Percentiles rank a stretch among this genome's conserved stretches.
Evolutionary conservation across 2,329 filamentous ascomycete genomes (phyloP).

Genomic region (Fusarium praegraminearum): DNA sequence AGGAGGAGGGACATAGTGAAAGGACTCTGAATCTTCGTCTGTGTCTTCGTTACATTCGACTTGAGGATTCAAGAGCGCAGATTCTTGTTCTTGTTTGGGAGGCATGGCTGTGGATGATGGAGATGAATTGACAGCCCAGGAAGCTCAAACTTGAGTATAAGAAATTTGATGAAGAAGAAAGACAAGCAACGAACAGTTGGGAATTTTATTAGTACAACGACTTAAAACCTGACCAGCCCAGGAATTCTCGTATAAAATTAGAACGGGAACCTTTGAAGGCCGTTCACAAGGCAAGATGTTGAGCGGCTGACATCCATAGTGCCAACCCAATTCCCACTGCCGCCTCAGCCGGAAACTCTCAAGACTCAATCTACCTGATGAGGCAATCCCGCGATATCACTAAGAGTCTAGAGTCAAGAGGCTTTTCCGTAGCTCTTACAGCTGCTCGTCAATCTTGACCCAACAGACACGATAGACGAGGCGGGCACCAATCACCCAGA

Average conservation of each 20-base stretch:
- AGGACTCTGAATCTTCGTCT: constrained; percentile 38
- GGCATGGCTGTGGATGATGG: constrained; percentile 24
- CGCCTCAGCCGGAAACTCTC: constrained; percentile 26
- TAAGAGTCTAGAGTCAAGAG: constrained; percentile 3
- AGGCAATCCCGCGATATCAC: constrained; percentile 21
- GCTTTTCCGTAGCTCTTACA: constrained; percentile 30
- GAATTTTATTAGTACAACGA: background rate
- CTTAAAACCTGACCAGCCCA: background rate
- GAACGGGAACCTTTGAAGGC: constrained; percentile 22
- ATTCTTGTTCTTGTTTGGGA: constrained; percentile 42
- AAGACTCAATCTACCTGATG: constrained; percentile 13
- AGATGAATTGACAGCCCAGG: background rate
- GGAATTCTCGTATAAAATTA: constrained; percentile 14
- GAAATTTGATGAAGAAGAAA: background rate
- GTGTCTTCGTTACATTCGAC: constrained; percentile 29
- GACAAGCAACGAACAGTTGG: background rate
- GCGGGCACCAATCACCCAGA: constrained; percentile 44
- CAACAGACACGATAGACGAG: constrained; percentile 14
- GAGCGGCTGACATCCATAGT: constrained; percentile 25
- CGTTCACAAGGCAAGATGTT: constrained; percentile 2
- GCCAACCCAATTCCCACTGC: constrained; percentile 12
- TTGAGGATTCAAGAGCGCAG: constrained; percentile 30
- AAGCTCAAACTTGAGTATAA: background rate
- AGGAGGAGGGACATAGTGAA: constrained; percentile 26
- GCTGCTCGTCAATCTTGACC: background rate